Conservation (phyloP, 768 basidiomycete species). For the Tulasnella sp. region DNA sequence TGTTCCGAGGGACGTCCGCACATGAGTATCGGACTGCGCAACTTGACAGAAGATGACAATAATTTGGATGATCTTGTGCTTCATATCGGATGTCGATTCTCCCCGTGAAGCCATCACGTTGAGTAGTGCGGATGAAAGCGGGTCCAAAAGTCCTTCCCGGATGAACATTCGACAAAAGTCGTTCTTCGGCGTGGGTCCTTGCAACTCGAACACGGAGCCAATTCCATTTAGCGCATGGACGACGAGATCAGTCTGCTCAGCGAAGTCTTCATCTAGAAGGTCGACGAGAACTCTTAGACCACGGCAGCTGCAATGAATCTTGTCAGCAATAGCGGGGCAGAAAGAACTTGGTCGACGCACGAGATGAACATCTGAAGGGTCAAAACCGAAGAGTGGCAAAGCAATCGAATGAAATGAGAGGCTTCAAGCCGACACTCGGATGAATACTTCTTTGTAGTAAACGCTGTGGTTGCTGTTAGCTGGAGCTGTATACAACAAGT, state of each 20-base stretch:
- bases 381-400: constrained; percentile 85
- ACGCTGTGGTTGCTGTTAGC: constrained; percentile 39
- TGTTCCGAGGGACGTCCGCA: constrained; percentile 83
- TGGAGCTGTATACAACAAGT: not conserved
- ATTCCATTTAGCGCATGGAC: constrained; percentile 92
- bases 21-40: constrained; percentile 89
- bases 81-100: constrained; percentile 56
- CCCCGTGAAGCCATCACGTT: constrained; percentile 67
- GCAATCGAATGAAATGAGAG: constrained; percentile 83
- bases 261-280: constrained; percentile 91
- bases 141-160: constrained; percentile 87
- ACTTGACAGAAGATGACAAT: constrained; percentile 88
- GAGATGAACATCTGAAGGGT: constrained; percentile 99
- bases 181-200: constrained; percentile 93
- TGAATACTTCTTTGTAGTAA: constrained; percentile 88
- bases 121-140: constrained; percentile 77
- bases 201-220: constrained; percentile 84
- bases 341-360: constrained; percentile 36
- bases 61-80: constrained; percentile 82
- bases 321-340: not conserved
- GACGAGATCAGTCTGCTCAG: constrained; percentile 80
- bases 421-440: constrained; percentile 91
- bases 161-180: constrained; percentile 99
- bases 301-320: constrained; percentile 56
- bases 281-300: constrained; percentile 92